A percentile compares a stretch with the other conserved stretches of the same genome.
These are phyloP conservation scores for sorghum (Sorghum bicolor) DNA, from an alignment of 176 grass and related monocot species.

Conservation along the genomic window DNA sequence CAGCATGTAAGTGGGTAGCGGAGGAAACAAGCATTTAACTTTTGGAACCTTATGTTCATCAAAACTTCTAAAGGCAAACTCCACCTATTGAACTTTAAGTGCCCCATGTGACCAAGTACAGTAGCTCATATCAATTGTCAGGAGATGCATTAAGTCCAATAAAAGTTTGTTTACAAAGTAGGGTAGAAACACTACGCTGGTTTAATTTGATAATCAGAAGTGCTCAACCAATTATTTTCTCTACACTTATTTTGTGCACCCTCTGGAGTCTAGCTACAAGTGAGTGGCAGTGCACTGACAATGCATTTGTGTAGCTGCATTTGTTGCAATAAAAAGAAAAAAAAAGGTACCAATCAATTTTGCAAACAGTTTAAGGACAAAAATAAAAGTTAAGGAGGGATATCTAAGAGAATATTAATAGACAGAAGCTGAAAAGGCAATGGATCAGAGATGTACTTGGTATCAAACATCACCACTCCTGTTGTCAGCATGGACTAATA, in stretches of 20 bases:
- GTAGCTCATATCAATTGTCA: background rate
- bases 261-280: background rate
- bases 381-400: background rate
- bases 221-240: background rate
- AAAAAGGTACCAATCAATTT: background rate
- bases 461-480: background rate
- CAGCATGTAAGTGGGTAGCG: background rate
- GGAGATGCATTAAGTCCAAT: background rate
- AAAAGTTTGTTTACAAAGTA: background rate
- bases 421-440: background rate
- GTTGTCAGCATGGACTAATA: background rate
- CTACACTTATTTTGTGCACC: background rate
- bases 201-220: background rate
- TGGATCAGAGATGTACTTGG: background rate
- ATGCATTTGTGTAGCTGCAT: conserved; percentile 1
- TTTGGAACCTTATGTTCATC: background rate
- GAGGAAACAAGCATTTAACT: background rate
- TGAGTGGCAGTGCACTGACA: background rate
- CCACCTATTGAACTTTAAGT: background rate
- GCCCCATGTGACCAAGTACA: background rate
- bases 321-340: background rate
- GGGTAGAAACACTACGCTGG: background rate
- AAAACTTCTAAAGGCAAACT: background rate
- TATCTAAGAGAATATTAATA: background rate
- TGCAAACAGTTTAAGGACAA: background rate